Base-by-base conservation (phyloP, 2,329 filamentous ascomycete species). In the Ascochyta lentis region DNA sequence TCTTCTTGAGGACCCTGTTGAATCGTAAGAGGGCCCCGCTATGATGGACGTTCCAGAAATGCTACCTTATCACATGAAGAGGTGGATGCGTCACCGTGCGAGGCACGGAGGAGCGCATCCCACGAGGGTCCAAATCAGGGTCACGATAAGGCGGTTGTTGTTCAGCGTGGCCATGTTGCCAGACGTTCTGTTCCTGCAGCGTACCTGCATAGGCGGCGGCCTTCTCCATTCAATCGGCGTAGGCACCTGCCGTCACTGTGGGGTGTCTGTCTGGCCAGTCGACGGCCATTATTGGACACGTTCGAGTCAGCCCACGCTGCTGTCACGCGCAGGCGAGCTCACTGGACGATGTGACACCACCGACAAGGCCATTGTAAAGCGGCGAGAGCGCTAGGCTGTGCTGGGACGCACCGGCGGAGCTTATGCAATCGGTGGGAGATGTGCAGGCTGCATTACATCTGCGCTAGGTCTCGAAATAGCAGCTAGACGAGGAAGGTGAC, bases 131-230 rank as follows among this genome's bases (percentile, higher is more conserved):
- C 47, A 51, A 33, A 33, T 34, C 26, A 56, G 58, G 45, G 56
- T 57, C 53, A 59, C 56, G 64, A 66, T 64, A 61, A 63, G 60
- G 41, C 41, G 33, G 38, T 38, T 56, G 51, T 61, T 41, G 57
- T 53, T 48, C 51, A 53, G 48, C 58, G 51, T 54, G 59, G 58
- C 12, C 29, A 13, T 31, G 29, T 15, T 13, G 29, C 53, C 49
- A 49, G 58, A 59, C 60, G 60, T 58, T 59, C 60, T 63, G 75
- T 76, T 71, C 75, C 75, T 77, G 75, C 75, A 69, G 65, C 56
- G 72, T 75, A 73, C 72, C 72, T 75, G 72, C 72, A 75, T 76
- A 74, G 75, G 74, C 60, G 60, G 61, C 61, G 47, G 53, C 58
- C 56, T 57, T 50, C 53, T 55, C 64, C 49, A 57, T 56, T 61